Base-by-base conservation (phyloP, 257 asterid species). In the Solanum corneliomulleri region DNA sequence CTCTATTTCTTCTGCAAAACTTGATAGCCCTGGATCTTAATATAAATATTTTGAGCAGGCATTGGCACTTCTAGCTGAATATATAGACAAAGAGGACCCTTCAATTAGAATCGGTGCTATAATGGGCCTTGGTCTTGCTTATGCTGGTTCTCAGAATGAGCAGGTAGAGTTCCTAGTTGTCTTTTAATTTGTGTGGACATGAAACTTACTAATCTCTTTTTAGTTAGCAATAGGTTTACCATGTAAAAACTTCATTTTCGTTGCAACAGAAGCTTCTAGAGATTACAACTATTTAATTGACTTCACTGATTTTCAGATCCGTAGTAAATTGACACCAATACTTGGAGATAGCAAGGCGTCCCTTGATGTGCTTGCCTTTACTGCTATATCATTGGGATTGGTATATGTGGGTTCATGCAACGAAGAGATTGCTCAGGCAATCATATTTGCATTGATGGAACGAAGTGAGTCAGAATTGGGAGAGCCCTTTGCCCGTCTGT, bases 71-170 rank as follows among this genome's bases (percentile, higher is more conserved):
- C 87, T 97, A 70, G 93, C 95, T 0, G 99, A 96, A 23, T 95
- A 94, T 88, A 89, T 95, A 2, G 96, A 93, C 89, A 94, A 90
- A 78, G 98, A 95, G 72, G 99, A 95, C 89, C 78, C 98, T 39
- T 92, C 95, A 6, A 90, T 91, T 86, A 93, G 94, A 89, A 97
- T 97, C 78, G 99, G 99, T 87, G 99, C 99, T 72, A 96, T 97
- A 87, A 96, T 97, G 98, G 99, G 99, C 60, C 91, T 97, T 75
- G 99, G 98, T 39, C 96, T 97, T 89, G 99, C 99, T 81, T 96
- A 97, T 90, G 99, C 99, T 7, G 99, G 99, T 75, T 87, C 99
- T 71, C 98, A 94, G 91, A 92, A 94, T 85, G 98, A 92, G 85
- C 95, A 95, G 88, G 99, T 94, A 29, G 44, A 29, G 69, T 49